phyloP scores from a whole-genome alignment of 2,329 filamentous ascomycete species.

The Ophiostoma sp. region DNA sequence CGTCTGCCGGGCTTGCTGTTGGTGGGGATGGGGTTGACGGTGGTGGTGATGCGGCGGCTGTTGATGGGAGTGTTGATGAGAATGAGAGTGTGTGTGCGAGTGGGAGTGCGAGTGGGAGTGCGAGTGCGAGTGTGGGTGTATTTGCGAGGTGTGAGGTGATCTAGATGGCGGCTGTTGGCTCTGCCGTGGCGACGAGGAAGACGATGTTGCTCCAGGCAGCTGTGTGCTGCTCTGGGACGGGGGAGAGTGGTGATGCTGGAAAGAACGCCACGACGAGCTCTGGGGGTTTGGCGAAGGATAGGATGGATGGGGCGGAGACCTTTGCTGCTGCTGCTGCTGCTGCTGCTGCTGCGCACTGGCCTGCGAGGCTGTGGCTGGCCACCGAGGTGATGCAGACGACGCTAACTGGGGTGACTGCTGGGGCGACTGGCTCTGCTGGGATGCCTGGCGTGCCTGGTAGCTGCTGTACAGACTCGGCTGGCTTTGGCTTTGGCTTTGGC shows the following conservation, averaged over 20 bases:
- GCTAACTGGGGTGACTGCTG: background rate
- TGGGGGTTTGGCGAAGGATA: background rate
- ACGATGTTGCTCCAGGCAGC: background rate
- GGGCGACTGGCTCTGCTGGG: background rate
- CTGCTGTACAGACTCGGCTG: background rate
- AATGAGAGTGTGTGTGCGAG: background rate
- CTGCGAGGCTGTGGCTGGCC: background rate
- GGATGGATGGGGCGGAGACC: background rate
- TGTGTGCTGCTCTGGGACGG: background rate
- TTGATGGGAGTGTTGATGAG: background rate
- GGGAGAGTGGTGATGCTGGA: background rate
- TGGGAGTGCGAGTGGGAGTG: background rate
- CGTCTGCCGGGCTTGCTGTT: background rate
- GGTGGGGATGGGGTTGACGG: background rate
- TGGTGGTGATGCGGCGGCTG: background rate
- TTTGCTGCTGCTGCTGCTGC: conserved; percentile 13
- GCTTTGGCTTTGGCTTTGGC: background rate
- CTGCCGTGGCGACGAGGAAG: background rate
- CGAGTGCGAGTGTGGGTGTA: background rate
- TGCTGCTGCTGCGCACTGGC: background rate
- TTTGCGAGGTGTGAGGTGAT: background rate
- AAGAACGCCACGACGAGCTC: background rate
- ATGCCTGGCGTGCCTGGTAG: background rate
- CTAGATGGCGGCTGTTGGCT: background rate
- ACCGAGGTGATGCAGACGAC: background rate